phyloP scores from a whole-genome alignment of 2,329 filamentous ascomycete genomes.

The Phoma sp. region DNA sequence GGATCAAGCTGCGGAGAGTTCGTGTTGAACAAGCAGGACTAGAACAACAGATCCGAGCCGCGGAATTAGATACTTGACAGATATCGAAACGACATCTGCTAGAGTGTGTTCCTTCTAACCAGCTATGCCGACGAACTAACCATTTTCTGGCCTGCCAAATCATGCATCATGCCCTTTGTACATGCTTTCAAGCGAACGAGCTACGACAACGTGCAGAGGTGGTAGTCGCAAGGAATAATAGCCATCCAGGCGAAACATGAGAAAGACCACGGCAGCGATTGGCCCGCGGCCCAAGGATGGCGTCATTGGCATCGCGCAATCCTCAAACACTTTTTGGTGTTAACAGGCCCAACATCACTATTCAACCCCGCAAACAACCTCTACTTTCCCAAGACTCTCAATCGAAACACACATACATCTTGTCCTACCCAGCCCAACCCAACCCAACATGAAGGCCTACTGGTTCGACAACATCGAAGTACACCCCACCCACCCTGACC shows the following conservation, averaged over 20 bases:
- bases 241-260: slow-evolving; percentile 11
- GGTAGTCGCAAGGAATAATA: background rate
- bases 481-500: slow-evolving; percentile 22
- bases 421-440: background rate
- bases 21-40: no score
- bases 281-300: slow-evolving; percentile 5
- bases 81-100: background rate
- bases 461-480: slow-evolving; percentile 73
- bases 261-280: slow-evolving; percentile 39
- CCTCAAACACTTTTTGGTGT: slow-evolving; percentile 23
- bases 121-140: background rate
- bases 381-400: background rate
- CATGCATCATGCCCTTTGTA: background rate
- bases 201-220: background rate
- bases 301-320: slow-evolving; percentile 34
- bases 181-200: background rate
- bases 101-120: background rate
- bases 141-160: background rate
- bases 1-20: no score
- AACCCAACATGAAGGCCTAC: slow-evolving; percentile 67
- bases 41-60: background rate
- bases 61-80: background rate
- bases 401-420: background rate
- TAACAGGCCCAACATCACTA: slow-evolving; percentile 14
- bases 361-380: background rate